Evolutionary conservation across 345 rosid species (phyloP).

Genomic region (Lagerstroemia speciosa): DNA sequence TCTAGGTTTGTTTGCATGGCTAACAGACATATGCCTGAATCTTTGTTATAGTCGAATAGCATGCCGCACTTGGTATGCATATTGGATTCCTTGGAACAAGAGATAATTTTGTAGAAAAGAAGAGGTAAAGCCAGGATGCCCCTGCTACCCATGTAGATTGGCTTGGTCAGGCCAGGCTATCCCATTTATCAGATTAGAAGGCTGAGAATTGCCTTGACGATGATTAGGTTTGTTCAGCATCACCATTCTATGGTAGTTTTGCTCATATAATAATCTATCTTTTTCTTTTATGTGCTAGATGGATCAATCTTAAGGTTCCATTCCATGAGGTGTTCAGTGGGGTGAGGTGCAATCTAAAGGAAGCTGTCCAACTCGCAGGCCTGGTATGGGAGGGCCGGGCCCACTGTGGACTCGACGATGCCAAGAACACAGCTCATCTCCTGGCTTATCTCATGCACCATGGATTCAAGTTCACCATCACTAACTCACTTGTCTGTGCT

Average conservation of each 20-base stretch:
- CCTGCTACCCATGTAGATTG: not conserved
- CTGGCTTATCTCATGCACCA: conserved; percentile 34
- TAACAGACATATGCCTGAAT: not conserved
- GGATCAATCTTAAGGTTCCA: conserved; percentile 53
- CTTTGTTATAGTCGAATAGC: not conserved
- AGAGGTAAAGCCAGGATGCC: too few species aligned
- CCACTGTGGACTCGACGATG: conserved; percentile 49
- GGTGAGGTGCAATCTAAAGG: conserved; percentile 34
- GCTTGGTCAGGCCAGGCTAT: not conserved
- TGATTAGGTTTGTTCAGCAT: not conserved
- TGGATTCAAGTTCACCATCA: conserved; percentile 38
- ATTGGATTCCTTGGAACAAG: too few species aligned
- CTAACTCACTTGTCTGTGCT: conserved; percentile 39
- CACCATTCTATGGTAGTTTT: not conserved
- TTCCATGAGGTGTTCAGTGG: conserved; percentile 38
- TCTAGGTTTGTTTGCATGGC: not conserved
- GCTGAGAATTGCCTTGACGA: not conserved
- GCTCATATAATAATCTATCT: not conserved
- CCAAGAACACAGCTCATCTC: conserved; percentile 46
- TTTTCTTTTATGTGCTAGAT: conserved; percentile 19
- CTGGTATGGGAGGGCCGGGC: conserved; percentile 46
- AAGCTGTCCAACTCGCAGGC: conserved; percentile 43
- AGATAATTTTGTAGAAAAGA: too few species aligned
- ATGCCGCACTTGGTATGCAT: not conserved
- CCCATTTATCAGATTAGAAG: not conserved